phyloP scores from a whole-genome alignment of 768 basidiomycete genomes.

The Mycena epipterygia region DNA sequence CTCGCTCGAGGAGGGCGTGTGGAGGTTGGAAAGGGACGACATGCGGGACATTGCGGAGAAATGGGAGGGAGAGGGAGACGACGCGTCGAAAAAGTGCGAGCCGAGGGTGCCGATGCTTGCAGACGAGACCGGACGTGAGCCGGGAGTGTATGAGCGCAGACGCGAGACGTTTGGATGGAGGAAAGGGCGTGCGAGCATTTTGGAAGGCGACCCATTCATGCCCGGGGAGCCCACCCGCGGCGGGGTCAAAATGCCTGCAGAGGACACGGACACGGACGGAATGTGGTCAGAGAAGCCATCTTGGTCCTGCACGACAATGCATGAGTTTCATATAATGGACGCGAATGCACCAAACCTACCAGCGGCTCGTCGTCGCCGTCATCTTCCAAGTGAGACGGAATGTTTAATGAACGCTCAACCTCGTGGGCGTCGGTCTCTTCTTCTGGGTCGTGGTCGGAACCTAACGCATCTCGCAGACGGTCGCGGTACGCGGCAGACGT shows the following conservation, averaged over 20 bases:
- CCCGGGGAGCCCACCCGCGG: conserved; percentile 55
- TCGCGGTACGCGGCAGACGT: conserved; percentile 70
- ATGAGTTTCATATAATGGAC: conserved; percentile 3
- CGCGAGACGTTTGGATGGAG: conserved; percentile 83
- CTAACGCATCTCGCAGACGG: conserved; percentile 81
- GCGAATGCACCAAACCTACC: conserved; percentile 41
- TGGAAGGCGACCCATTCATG: conserved; percentile 49
- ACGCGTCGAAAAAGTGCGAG: conserved; percentile 59
- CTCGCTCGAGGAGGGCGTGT: conserved; percentile 45
- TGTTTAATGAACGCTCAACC: conserved; percentile 60
- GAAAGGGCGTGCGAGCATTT: conserved; percentile 65
- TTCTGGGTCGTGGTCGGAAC: conserved; percentile 69
- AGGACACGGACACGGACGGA: conserved; percentile 55
- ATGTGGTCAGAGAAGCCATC: conserved; percentile 53
- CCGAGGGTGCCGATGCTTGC: conserved; percentile 59
- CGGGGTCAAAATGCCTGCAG: conserved; percentile 53
- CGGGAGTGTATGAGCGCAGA: conserved; percentile 78
- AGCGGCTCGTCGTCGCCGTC: conserved; percentile 39
- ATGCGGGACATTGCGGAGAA: conserved; percentile 79
- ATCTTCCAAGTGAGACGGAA: conserved; percentile 43
- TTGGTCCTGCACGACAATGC: conserved; percentile 42
- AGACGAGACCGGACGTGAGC: conserved; percentile 56
- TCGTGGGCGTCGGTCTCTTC: conserved; percentile 58
- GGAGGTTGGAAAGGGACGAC: conserved; percentile 71
- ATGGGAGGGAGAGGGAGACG: conserved; percentile 73